Conservation (phyloP, 768 basidiomycete genomes). For the Hemileccinum impolitum region DNA sequence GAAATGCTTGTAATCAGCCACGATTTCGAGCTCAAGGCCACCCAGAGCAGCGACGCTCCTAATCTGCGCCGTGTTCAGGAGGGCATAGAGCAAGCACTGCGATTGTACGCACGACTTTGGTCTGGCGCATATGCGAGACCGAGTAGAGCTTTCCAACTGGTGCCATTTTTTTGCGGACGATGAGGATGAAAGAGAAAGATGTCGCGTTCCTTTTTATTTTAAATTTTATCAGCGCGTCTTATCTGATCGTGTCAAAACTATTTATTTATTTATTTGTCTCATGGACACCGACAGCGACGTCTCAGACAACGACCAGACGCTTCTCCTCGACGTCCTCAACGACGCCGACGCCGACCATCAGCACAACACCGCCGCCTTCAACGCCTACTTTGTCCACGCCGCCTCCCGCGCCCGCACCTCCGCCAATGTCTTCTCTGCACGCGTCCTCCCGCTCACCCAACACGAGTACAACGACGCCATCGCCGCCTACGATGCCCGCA, state of each 20-base stretch:
- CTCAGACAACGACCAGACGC: slow-evolving; percentile 27
- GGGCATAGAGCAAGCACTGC: background rate
- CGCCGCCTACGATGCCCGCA: slow-evolving; percentile 20
- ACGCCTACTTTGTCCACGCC: slow-evolving; percentile 77
- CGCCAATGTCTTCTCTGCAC: slow-evolving; percentile 71
- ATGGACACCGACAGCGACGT: slow-evolving; percentile 30
- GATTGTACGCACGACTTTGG: slow-evolving; percentile 42
- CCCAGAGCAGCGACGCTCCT: slow-evolving; percentile 56
- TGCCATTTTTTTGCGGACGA: slow-evolving; percentile 42
- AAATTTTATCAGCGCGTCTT: slow-evolving; percentile 26
- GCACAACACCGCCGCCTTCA: slow-evolving; percentile 58
- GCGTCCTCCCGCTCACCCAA: slow-evolving; percentile 65
- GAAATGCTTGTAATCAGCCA: slow-evolving; percentile 52
- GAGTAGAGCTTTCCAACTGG: slow-evolving; percentile 67
- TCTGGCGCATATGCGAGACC: slow-evolving; percentile 36
- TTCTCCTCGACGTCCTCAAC: slow-evolving; percentile 9
- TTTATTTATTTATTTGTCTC: slow-evolving; percentile 16
- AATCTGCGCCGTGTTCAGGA: slow-evolving; percentile 34
- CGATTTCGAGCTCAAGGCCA: slow-evolving; percentile 54
- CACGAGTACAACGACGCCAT: slow-evolving; percentile 52
- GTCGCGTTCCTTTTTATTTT: slow-evolving; percentile 12
- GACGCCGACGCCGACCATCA: slow-evolving; percentile 5
- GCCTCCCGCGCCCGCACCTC: slow-evolving; percentile 69
- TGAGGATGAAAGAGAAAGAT: slow-evolving; percentile 18
- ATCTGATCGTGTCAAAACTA: slow-evolving; percentile 27